These are phyloP conservation scores for Saturnispora quitensis DNA, from an alignment of 805 yeast species.

Conservation along the genomic window DNA sequence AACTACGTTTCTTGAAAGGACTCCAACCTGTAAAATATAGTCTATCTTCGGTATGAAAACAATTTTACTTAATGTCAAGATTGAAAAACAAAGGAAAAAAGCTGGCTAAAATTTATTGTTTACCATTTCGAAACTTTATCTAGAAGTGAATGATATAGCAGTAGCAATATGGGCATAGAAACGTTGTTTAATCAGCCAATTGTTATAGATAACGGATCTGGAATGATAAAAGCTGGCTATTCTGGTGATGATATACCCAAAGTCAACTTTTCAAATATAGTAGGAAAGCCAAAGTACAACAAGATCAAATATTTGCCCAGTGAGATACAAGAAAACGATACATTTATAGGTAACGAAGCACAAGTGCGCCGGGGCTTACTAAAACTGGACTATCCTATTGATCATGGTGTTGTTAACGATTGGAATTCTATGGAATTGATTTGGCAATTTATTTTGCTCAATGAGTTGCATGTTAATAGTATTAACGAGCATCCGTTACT, in stretches of 20 bases:
- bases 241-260: conserved; percentile 87
- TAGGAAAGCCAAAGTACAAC: conserved; percentile 79
- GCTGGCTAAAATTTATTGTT: neutral
- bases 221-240: conserved; percentile 78
- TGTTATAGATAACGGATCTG: conserved; percentile 81
- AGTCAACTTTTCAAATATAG: conserved; percentile 47
- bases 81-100: no score
- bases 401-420: conserved; percentile 67
- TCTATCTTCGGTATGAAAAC: no score
- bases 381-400: conserved; percentile 59
- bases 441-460: conserved; percentile 62
- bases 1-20: neutral
- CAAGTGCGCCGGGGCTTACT: conserved; percentile 73
- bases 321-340: conserved; percentile 46
- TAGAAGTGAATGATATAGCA: neutral
- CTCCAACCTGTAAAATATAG: neutral
- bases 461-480: conserved; percentile 38
- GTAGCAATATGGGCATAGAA: conserved; percentile 9
- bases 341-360: conserved; percentile 69
- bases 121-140: neutral
- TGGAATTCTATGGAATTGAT: conserved; percentile 84
- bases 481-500: conserved; percentile 78
- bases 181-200: conserved; percentile 56
- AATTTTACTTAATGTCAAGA: no score
- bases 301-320: conserved; percentile 56